A percentile compares a stretch with the other conserved stretches of the same genome.
phyloP scores from a whole-genome alignment of 2,329 filamentous ascomycete genomes.

The Catunica adiposa region DNA sequence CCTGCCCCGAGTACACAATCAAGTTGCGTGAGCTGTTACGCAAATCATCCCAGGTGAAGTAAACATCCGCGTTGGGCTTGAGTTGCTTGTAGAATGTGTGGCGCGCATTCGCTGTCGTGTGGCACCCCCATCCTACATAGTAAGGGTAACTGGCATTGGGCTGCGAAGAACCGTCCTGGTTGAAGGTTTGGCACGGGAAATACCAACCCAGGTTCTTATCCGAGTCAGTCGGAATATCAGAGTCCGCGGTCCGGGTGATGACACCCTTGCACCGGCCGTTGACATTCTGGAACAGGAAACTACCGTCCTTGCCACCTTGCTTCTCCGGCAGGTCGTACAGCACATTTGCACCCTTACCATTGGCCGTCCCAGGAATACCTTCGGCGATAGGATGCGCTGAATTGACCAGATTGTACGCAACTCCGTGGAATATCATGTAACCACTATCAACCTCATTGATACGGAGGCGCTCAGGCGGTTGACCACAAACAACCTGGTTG shows the following conservation, averaged over 20 bases:
- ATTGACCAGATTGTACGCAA: constrained; percentile 64
- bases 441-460: constrained; percentile 66
- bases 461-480: constrained; percentile 53
- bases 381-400: constrained; percentile 67
- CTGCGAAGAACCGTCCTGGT: constrained; percentile 74
- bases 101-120: constrained; percentile 56
- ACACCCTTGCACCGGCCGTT: constrained; percentile 90
- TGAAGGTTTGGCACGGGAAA: constrained; percentile 81
- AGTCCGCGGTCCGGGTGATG: constrained; percentile 54
- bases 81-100: constrained; percentile 59
- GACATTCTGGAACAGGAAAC: constrained; percentile 96
- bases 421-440: constrained; percentile 93
- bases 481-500: constrained; percentile 69
- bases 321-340: constrained; percentile 72
- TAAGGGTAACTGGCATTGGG: constrained; percentile 59
- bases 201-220: constrained; percentile 79
- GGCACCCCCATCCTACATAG: constrained; percentile 77
- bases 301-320: constrained; percentile 78
- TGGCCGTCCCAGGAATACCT: constrained; percentile 46
- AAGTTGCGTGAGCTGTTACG: constrained; percentile 79
- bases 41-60: constrained; percentile 90
- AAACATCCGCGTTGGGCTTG: constrained; percentile 63
- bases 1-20: constrained; percentile 84
- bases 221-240: constrained; percentile 62
- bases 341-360: constrained; percentile 51